Conservation (phyloP, 768 basidiomycete genomes). For the Sistotremastrum niveocremeum region DNA sequence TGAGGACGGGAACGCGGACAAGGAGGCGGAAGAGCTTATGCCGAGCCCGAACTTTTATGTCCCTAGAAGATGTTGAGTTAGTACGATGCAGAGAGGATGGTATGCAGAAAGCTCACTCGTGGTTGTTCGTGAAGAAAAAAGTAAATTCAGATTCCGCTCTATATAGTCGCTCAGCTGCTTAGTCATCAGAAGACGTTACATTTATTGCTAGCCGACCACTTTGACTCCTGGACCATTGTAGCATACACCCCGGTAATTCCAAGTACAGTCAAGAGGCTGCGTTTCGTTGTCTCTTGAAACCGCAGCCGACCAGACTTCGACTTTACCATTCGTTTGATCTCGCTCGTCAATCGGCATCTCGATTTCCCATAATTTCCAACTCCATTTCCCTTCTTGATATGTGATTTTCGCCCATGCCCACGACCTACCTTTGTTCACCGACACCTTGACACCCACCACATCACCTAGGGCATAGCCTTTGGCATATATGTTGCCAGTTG, state of each 20-base stretch:
- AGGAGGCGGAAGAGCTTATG: constrained; percentile 68
- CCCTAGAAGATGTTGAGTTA: constrained; percentile 19
- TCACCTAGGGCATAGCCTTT: constrained; percentile 50
- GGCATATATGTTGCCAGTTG: constrained; percentile 10
- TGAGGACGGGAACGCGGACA: constrained; percentile 56
- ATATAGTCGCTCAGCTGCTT: too few species aligned
- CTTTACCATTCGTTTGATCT: neutral
- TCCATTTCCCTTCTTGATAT: constrained; percentile 54
- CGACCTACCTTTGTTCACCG: constrained; percentile 34
- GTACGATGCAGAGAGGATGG: too few species aligned
- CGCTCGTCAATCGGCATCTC: constrained; percentile 21
- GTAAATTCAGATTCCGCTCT: too few species aligned
- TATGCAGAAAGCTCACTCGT: too few species aligned
- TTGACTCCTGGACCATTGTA: constrained; percentile 13
- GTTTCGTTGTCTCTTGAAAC: constrained; percentile 36
- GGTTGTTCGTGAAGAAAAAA: too few species aligned
- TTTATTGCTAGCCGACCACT: neutral
- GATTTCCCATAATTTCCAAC: constrained; percentile 61
- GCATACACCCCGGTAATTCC: constrained; percentile 59
- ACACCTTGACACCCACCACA: constrained; percentile 36
- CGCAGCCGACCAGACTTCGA: constrained; percentile 25
- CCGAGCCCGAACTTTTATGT: constrained; percentile 91
- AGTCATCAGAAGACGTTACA: too few species aligned
- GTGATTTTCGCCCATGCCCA: constrained; percentile 40
- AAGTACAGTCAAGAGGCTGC: constrained; percentile 36